A percentile compares a stretch with the other conserved stretches of the same genome.
Conservation (phyloP, 73 alveolate genomes). For the Symbiodinium pilosum region DNA sequence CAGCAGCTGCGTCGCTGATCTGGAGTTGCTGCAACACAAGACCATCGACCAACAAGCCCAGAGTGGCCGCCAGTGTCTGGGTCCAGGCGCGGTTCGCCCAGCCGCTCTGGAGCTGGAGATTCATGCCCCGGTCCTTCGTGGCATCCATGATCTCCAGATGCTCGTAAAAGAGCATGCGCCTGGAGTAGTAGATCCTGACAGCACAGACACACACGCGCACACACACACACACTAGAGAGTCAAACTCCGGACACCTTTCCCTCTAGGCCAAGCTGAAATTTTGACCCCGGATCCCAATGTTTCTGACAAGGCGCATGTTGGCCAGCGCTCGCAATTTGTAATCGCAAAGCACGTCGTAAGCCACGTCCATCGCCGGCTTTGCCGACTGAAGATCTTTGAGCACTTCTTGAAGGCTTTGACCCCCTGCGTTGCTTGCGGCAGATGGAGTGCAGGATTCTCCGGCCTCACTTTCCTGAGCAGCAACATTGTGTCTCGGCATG, state of each 20-base stretch:
- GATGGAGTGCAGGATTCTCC: too few relatives aligned
- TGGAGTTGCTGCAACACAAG: neutral
- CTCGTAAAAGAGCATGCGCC: neutral
- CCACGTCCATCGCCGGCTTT: slow-evolving; percentile 24
- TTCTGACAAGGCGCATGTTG: neutral
- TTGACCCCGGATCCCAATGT: too few relatives aligned
- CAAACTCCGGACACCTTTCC: too few relatives aligned
- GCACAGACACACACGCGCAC: neutral
- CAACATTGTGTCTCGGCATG: neutral
- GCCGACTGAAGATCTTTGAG: neutral
- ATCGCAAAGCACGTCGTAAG: neutral
- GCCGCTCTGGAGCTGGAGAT: neutral
- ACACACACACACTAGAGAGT: too few relatives aligned
- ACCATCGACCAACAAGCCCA: neutral
- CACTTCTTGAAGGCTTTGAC: neutral
- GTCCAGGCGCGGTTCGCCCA: slow-evolving; percentile 17
- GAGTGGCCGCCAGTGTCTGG: neutral
- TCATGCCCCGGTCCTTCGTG: neutral
- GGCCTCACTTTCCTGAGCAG: neutral
- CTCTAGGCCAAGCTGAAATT: too few relatives aligned
- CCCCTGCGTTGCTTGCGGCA: neutral
- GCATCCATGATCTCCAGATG: slow-evolving; percentile 22
- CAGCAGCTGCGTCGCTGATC: neutral
- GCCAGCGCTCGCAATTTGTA: neutral
- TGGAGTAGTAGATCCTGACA: neutral